phyloP scores from a whole-genome alignment of 1,284 basidiomycete species.

The Cerrena zonata region DNA sequence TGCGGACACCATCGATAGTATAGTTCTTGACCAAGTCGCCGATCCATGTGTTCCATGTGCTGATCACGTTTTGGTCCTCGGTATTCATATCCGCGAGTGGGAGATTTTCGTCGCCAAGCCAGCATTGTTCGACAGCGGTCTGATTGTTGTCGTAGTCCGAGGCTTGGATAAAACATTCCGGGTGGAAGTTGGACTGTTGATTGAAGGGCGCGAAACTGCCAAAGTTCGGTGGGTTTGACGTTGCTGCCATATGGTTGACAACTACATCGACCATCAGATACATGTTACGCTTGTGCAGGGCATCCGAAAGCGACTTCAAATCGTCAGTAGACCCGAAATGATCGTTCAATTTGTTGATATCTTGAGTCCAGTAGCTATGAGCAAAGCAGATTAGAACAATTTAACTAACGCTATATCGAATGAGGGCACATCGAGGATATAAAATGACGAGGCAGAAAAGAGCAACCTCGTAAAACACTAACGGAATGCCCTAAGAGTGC shows the following conservation, averaged over 20 bases:
- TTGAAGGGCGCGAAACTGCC: conserved; percentile 56
- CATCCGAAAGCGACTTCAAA: conserved; percentile 58
- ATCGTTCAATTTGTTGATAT: conserved; percentile 58
- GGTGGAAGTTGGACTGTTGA: conserved; percentile 54
- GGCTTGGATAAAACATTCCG: conserved; percentile 61
- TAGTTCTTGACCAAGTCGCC: conserved; percentile 56
- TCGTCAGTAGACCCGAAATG: conserved; percentile 67
- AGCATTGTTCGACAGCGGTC: conserved; percentile 66
- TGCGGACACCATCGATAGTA: conserved; percentile 65
- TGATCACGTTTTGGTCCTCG: conserved; percentile 51
- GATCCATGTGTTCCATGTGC: conserved; percentile 59
- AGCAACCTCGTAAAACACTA: too few species aligned
- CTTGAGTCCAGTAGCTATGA: conserved; percentile 53
- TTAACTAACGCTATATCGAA: too few species aligned
- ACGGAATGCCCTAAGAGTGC: too few species aligned
- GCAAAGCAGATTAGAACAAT: neutral
- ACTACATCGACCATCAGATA: conserved; percentile 78
- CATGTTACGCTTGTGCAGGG: conserved; percentile 67
- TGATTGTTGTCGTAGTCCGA: conserved; percentile 38
- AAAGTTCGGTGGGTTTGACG: conserved; percentile 49
- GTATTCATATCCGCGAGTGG: conserved; percentile 72
- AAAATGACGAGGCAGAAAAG: too few species aligned
- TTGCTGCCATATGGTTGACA: conserved; percentile 68
- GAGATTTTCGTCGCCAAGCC: conserved; percentile 67
- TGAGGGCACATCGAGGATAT: too few species aligned